Conservation (phyloP, 441 rosid genomes). For the Hura crepitans region DNA sequence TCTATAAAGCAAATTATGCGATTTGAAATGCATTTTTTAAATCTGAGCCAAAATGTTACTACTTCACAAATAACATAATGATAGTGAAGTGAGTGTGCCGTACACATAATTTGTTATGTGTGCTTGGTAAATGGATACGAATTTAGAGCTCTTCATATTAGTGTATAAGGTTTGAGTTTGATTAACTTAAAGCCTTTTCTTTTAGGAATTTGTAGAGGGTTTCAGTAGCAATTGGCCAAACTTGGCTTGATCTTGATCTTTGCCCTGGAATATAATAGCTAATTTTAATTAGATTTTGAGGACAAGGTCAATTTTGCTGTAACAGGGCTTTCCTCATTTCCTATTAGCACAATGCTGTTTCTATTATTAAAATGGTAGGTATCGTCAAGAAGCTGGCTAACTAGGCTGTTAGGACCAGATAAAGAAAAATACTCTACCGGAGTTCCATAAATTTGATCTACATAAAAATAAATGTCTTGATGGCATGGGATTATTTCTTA, state of each 20-base stretch:
- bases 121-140: background rate
- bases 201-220: no score
- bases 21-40: background rate
- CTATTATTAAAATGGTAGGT: background rate
- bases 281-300: no score
- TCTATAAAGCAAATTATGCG: no score
- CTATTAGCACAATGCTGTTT: background rate
- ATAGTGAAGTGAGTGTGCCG: background rate
- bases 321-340: background rate
- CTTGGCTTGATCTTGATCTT: background rate
- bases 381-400: background rate
- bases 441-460: background rate
- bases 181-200: no score
- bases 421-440: background rate
- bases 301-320: background rate
- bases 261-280: background rate
- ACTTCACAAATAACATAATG: background rate
- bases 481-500: conserved; percentile 20
- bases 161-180: background rate
- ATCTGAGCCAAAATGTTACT: background rate
- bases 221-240: no score
- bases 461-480: conserved; percentile 19
- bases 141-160: background rate
- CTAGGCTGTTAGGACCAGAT: background rate
- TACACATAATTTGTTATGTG: background rate